Evolutionary conservation across 2,329 filamentous ascomycete species (phyloP).

Genomic region (Microcyclospora pomicola): DNA sequence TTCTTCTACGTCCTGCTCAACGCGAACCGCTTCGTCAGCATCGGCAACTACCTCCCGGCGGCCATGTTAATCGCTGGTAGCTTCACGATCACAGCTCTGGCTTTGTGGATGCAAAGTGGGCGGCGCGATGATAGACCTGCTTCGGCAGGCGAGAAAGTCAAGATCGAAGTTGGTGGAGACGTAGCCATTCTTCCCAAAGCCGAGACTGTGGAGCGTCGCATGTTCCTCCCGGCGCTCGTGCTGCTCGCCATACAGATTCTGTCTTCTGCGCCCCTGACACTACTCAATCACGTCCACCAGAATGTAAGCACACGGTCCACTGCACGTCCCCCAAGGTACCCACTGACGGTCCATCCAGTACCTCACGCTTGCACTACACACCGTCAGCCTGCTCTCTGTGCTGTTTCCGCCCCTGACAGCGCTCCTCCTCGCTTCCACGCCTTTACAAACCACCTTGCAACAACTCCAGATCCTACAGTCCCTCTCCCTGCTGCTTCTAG

Average conservation of each 20-base stretch:
- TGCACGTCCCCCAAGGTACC: not conserved
- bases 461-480: constrained; percentile 71
- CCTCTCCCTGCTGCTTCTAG: constrained; percentile 82
- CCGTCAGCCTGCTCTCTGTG: constrained; percentile 32
- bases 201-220: constrained; percentile 43
- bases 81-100: constrained; percentile 90
- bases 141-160: constrained; percentile 1
- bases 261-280: constrained; percentile 65
- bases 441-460: constrained; percentile 30
- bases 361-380: constrained; percentile 27
- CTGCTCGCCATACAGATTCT: constrained; percentile 62
- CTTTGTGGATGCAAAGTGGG: constrained; percentile 84
- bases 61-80: constrained; percentile 95
- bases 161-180: constrained; percentile 24
- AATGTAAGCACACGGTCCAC: constrained; percentile 40
- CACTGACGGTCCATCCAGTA: constrained; percentile 19
- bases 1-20: constrained; percentile 97
- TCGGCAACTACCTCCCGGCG: constrained; percentile 89
- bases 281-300: constrained; percentile 64
- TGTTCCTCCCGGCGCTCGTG: constrained; percentile 60
- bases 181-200: constrained; percentile 26
- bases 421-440: constrained; percentile 6
- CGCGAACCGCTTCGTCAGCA: constrained; percentile 85
- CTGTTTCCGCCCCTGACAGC: constrained; percentile 5
- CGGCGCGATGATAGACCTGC: constrained; percentile 6